A percentile compares a stretch with the other conserved stretches of the same genome.
These are phyloP conservation scores for Syzygium aqueum DNA, from an alignment of 345 rosid species.

Conservation along the genomic window DNA sequence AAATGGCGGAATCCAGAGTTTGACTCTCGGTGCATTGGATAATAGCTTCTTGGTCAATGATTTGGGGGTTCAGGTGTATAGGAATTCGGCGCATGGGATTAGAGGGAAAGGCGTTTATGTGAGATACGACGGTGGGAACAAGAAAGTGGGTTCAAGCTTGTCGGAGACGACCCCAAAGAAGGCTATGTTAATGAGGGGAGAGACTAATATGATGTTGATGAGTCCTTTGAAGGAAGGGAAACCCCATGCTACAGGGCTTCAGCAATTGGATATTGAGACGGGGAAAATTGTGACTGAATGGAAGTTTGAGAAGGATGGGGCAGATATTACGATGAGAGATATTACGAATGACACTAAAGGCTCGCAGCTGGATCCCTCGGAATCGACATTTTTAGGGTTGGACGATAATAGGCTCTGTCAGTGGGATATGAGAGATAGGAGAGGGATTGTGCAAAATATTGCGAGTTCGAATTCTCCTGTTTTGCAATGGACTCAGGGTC, in stretches of 20 bases:
- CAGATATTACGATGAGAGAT: constrained; percentile 82
- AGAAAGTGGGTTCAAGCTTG: constrained; percentile 16
- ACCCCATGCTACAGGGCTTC: constrained; percentile 55
- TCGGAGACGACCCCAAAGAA: constrained; percentile 55
- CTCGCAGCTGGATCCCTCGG: constrained; percentile 90
- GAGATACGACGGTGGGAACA: constrained; percentile 37
- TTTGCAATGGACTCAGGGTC: constrained; percentile 87
- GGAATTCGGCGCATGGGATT: constrained; percentile 66
- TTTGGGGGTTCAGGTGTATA: constrained; percentile 76
- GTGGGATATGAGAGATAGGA: constrained; percentile 92
- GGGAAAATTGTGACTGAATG: constrained; percentile 88
- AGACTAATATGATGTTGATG: constrained; percentile 96
- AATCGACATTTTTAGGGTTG: constrained; percentile 81
- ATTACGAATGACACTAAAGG: constrained; percentile 80
- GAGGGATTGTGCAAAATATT: constrained; percentile 75
- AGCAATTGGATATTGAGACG: constrained; percentile 79
- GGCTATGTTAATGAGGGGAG: constrained; percentile 87
- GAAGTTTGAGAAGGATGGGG: constrained; percentile 87
- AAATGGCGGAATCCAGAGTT: constrained; percentile 86
- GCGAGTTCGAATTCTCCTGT: constrained; percentile 48
- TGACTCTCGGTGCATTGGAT: constrained; percentile 80
- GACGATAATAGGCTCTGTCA: constrained; percentile 93
- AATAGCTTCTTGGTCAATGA: constrained; percentile 89
- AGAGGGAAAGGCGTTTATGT: constrained; percentile 72
- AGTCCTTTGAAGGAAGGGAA: constrained; percentile 74